Evolutionary conservation across 805 yeast genomes (phyloP).

Genomic region (Cyberlindnera americana): DNA sequence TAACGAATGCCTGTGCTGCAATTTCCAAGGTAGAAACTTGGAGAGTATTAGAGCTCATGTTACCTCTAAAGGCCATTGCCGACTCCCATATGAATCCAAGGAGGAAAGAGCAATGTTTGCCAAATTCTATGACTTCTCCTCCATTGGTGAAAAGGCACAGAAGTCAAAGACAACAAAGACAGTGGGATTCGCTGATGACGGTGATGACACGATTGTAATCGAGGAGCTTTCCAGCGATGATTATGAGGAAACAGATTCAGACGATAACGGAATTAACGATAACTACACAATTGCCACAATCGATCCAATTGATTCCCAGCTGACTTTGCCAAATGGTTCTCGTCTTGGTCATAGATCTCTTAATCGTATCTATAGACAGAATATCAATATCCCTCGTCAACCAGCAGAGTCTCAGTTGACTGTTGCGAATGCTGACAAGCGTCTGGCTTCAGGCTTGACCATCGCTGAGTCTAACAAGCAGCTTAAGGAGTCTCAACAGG

Average conservation of each 20-base stretch:
- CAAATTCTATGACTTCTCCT: conserved; percentile 79
- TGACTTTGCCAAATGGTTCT: conserved; percentile 73
- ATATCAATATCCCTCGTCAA: conserved; percentile 41
- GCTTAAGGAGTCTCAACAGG: conserved; percentile 40
- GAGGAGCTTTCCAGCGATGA: background rate
- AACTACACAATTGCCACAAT: conserved; percentile 36
- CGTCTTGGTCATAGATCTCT: conserved; percentile 80
- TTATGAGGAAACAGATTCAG: conserved; percentile 1
- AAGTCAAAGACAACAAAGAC: conserved; percentile 27
- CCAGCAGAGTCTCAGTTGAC: conserved; percentile 67
- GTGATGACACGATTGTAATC: conserved; percentile 23
- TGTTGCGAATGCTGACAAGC: conserved; percentile 70
- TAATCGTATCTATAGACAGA: conserved; percentile 69
- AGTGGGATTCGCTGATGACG: conserved; percentile 33
- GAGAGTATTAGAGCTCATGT: conserved; percentile 91
- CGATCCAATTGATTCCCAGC: conserved; percentile 58
- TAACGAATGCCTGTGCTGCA: conserved; percentile 77
- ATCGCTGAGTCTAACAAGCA: conserved; percentile 55
- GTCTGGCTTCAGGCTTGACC: conserved; percentile 53
- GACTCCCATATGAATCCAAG: conserved; percentile 80
- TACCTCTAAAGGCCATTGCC: conserved; percentile 80
- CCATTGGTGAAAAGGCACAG: conserved; percentile 39
- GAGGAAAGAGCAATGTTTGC: conserved; percentile 74
- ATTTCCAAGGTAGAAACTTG: conserved; percentile 76
- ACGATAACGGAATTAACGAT: conserved; percentile 27